phyloP scores from a whole-genome alignment of 1,284 basidiomycete genomes.

The Pseudomicrostroma phylloplanum region DNA sequence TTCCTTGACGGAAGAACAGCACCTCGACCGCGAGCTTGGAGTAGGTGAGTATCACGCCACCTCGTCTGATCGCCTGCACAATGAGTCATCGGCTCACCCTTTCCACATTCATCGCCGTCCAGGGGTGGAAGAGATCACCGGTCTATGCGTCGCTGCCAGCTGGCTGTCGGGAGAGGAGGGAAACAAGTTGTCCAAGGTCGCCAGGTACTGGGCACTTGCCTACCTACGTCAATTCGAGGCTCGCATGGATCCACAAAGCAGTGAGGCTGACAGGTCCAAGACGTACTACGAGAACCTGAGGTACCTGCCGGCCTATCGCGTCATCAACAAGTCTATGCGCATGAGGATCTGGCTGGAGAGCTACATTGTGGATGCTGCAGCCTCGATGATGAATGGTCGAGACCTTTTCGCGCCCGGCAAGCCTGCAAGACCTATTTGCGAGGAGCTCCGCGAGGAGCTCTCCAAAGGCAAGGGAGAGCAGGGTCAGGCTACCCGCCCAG shows the following conservation, averaged over 20 bases:
- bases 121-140: conserved; percentile 45
- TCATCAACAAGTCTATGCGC: conserved; percentile 36
- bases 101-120: too few relatives aligned
- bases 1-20: conserved; percentile 13
- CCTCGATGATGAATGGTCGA: conserved; percentile 33
- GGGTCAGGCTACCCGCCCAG: neutral
- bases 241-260: neutral
- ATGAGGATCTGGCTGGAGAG: conserved; percentile 41
- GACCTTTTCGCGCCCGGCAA: conserved; percentile 25
- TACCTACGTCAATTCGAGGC: conserved; percentile 41
- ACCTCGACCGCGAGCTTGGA: conserved; percentile 40
- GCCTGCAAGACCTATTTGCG: conserved; percentile 13
- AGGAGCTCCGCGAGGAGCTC: neutral
- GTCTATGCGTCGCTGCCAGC: conserved; percentile 34
- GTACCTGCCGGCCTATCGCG: conserved; percentile 37
- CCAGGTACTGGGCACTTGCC: conserved; percentile 33
- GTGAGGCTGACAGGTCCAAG: conserved; percentile 15
- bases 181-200: conserved; percentile 23
- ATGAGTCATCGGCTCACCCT: too few relatives aligned
- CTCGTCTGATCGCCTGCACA: too few relatives aligned
- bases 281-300: conserved; percentile 37
- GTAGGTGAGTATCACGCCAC: conserved; percentile 13
- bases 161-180: conserved; percentile 35
- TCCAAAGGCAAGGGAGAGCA: neutral
- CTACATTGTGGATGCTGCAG: conserved; percentile 37